A percentile compares a stretch with the other conserved stretches of the same genome.
phyloP scores from a whole-genome alignment of 768 basidiomycete genomes.

The Russula sp. region DNA sequence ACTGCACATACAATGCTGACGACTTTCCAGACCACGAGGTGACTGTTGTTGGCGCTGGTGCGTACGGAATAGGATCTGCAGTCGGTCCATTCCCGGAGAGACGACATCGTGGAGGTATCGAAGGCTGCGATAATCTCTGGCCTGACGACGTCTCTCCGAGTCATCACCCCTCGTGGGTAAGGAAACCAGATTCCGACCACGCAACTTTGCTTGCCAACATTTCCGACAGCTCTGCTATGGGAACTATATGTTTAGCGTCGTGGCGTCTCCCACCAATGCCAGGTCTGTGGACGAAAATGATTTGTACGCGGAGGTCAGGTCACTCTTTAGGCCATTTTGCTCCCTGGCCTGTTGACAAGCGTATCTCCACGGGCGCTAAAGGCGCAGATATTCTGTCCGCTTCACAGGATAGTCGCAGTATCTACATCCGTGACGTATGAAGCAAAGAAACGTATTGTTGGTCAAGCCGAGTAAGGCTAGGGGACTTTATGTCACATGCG shows the following conservation, averaged over 20 bases:
- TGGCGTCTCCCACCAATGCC: constrained; percentile 68
- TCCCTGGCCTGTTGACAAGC: constrained; percentile 86
- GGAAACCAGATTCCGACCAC: constrained; percentile 63
- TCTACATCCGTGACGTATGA: constrained; percentile 89
- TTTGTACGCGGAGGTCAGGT: constrained; percentile 73
- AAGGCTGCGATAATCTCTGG: constrained; percentile 85
- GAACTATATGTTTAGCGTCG: constrained; percentile 82
- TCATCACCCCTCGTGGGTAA: constrained; percentile 68
- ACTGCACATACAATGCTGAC: constrained; percentile 96
- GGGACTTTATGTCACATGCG: constrained; percentile 91
- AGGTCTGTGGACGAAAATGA: constrained; percentile 63
- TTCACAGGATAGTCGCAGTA: constrained; percentile 82
- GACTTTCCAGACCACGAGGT: constrained; percentile 87
- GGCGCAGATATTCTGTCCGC: constrained; percentile 87
- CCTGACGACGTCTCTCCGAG: constrained; percentile 84
- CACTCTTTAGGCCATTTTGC: constrained; percentile 86
- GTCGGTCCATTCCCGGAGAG: constrained; percentile 62
- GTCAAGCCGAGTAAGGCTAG: constrained; percentile 95
- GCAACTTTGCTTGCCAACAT: constrained; percentile 64
- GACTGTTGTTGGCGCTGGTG: constrained; percentile 97
- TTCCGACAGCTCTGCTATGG: constrained; percentile 62
- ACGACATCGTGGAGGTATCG: constrained; percentile 66
- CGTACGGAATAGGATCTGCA: constrained; percentile 97
- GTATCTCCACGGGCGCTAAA: constrained; percentile 89
- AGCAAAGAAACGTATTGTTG: constrained; percentile 77